A percentile compares a stretch with the other conserved stretches of the same genome.
These are phyloP conservation scores for Mikania micrantha DNA, from an alignment of 129 eudicot species.

Conservation along the genomic window DNA sequence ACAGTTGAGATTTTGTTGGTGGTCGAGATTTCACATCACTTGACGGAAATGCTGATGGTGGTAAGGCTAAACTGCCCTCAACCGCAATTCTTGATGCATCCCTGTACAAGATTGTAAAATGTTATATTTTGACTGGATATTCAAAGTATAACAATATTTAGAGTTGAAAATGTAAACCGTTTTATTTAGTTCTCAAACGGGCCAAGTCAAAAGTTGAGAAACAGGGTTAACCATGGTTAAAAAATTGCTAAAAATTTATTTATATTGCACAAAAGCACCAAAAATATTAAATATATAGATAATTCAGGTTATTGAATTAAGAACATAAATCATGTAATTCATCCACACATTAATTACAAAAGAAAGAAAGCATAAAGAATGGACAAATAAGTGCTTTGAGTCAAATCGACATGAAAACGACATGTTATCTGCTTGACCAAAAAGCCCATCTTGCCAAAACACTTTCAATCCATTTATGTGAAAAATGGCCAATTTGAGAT, in stretches of 20 bases:
- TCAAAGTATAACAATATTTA: neutral
- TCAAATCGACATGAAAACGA: neutral
- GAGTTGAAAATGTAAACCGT: neutral
- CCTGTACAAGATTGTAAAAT: slow-evolving; percentile 34
- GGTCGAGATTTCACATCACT: slow-evolving; percentile 35
- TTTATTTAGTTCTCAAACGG: neutral
- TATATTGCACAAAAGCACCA: neutral
- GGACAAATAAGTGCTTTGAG: neutral
- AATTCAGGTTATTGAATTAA: neutral
- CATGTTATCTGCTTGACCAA: neutral
- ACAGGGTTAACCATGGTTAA: neutral
- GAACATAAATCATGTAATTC: neutral
- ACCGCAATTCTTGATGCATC: slow-evolving; percentile 37
- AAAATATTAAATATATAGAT: neutral
- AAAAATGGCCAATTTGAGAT: neutral
- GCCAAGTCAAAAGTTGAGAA: too few species aligned
- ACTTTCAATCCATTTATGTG: neutral
- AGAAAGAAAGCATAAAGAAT: neutral
- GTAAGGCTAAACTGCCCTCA: slow-evolving; percentile 39
- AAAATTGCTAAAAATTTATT: neutral
- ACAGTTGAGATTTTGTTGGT: slow-evolving; percentile 29
- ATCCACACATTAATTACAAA: neutral
- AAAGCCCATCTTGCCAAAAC: neutral
- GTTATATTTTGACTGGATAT: neutral
- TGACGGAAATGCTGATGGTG: slow-evolving; percentile 29